Base-by-base conservation (phyloP, 2,329 filamentous ascomycete genomes). In the Beauveria rudraprayagi region DNA sequence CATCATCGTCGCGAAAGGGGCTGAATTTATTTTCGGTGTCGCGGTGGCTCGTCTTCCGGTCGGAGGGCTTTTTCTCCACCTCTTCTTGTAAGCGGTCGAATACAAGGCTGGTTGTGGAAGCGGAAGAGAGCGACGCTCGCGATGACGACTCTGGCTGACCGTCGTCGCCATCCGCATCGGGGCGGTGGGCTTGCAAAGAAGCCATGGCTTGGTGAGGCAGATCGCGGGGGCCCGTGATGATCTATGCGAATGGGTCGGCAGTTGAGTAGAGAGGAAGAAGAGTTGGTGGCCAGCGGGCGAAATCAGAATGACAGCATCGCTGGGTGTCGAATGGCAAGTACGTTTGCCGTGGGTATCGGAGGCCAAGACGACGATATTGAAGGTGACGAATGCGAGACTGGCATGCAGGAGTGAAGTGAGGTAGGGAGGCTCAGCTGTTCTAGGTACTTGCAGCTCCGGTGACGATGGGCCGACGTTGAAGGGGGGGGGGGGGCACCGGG, bases 81-180 rank as follows among this genome's bases (percentile, higher is more conserved):
- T 78, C 70, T 70, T 90, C 86, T 67, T 84, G 82, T 66, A 93
- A 81, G 64, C 88, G 85, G 66, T 94, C 90, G 70, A 94, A 90
- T 59, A 94, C 84, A 16, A 94, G 80, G 67, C 90, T 93, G 4
- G 88, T 92, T 11, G 90, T 93, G 40, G 90, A 94, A n/a, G 86
- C 86, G 46, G 88, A 88, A n/a, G 88, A 90, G 51, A 83, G 73
- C 3, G 90, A 91, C 64, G 81, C 82, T 68, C 75, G 75, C 59
- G 83, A 84, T 63, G 72, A 54, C 5, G 61, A 56, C 76, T 76
- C 41, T 28, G 41, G 43, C 46, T 56, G 60, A 8, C 47, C 48
- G 26, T 60, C 28, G 57, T 50, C 48, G 50, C 24, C 24, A 19
- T 59, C 47, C 11, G 47, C 7, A 19, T 44, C 56, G 56, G 3